phyloP scores from a whole-genome alignment of 148 eudicot species.

The Arbutus unedo region DNA sequence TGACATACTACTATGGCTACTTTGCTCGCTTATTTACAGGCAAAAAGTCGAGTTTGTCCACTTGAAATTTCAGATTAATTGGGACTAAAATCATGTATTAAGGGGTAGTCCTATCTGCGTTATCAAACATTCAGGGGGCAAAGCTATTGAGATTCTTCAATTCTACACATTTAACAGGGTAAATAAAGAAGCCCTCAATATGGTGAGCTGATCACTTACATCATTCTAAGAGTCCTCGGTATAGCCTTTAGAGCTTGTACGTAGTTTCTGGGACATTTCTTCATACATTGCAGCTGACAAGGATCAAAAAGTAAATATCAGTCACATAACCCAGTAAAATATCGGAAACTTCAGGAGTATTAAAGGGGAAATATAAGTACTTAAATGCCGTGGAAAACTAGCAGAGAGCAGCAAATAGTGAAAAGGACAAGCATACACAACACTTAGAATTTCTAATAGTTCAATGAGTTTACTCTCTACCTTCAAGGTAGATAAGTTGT shows the following conservation, averaged over 20 bases:
- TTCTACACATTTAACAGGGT: not conserved
- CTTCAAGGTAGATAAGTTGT: not conserved
- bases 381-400: slow-evolving; percentile 1
- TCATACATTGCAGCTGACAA: slow-evolving; percentile 71
- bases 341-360: not conserved
- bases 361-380: slow-evolving; percentile 1
- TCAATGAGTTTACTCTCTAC: slow-evolving; percentile 1
- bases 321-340: not conserved
- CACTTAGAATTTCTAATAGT: not conserved
- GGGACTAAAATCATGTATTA: not conserved
- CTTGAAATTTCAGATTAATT: not conserved
- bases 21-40: not conserved
- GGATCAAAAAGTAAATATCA: slow-evolving; percentile 10
- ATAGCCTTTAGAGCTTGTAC: slow-evolving; percentile 76
- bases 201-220: slow-evolving; percentile 50
- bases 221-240: slow-evolving; percentile 96
- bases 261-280: slow-evolving; percentile 76
- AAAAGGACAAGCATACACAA: not conserved
- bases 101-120: not conserved
- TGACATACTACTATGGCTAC: not conserved
- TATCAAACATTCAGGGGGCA: not conserved
- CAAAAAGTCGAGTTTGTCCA: not conserved
- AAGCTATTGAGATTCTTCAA: slow-evolving; percentile 5
- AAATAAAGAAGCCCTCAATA: not conserved
- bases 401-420: not conserved